phyloP scores from a whole-genome alignment of 2,329 filamentous ascomycete genomes.

The Blastomyces gilchristii region DNA sequence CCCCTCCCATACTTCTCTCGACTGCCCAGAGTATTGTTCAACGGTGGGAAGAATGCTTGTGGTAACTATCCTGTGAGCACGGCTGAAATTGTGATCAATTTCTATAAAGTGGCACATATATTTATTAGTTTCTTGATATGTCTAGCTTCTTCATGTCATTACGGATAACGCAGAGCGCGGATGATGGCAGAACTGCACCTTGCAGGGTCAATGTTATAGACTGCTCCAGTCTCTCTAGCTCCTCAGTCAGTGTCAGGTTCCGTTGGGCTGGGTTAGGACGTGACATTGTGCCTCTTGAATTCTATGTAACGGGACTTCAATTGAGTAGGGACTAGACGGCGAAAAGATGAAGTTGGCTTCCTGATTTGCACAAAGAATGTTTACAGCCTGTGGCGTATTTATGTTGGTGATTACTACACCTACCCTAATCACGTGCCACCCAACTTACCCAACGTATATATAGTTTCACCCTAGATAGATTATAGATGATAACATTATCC shows the following conservation, averaged over 20 bases:
- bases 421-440: no score
- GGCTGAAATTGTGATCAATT: constrained; percentile 97
- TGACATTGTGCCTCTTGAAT: constrained; percentile 35
- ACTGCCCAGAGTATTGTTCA: constrained; percentile 90
- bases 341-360: not conserved
- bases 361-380: not conserved
- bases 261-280: constrained; percentile 41
- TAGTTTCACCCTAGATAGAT: no score
- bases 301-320: not conserved
- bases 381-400: not conserved
- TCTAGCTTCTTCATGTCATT: not conserved
- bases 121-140: constrained; percentile 3
- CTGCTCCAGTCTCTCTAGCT: constrained; percentile 91
- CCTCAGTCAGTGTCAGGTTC: constrained; percentile 74
- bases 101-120: constrained; percentile 44
- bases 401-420: no score
- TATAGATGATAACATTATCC: no score
- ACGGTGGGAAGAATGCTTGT: constrained; percentile 86
- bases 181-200: constrained; percentile 44
- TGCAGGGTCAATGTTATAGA: constrained; percentile 93
- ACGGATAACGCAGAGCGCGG: constrained; percentile 10
- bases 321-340: not conserved
- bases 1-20: constrained; percentile 88
- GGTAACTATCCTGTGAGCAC: constrained; percentile 91
- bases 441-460: no score